Base-by-base conservation (phyloP, 163 green algal species). In the Volvox carteri region DNA sequence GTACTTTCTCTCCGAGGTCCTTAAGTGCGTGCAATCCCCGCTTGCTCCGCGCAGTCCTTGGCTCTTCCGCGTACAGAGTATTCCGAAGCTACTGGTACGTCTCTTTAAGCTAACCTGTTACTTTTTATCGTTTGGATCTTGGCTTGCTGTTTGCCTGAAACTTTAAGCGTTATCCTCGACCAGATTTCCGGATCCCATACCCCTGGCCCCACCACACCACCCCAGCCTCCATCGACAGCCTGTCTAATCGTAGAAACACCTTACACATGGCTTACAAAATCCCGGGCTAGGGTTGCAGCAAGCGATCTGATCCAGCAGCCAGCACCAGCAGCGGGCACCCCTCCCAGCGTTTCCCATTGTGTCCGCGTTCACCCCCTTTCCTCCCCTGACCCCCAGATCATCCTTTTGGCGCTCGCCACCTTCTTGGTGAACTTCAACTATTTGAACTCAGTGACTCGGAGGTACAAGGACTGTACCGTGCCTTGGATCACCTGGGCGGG, bases 401-500 rank as follows among this genome's bases (percentile, higher is more conserved):
- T 86, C 8, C 21, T 86, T 8, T 30, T 25, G 6, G 56, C 25
- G 2, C 7, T 58, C 37, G 39, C 33, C 0, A 42, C 78, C 19
- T 30, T 78, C 8, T 37, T 14, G 1, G 12, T 78, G n/a, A 72
- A 87, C 6, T 25, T 79, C 23, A 33, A 77, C 33, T 58, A 52
- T 48, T 56, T 73, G 19, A 41, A 35, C 35, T 30, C 19, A 37
- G 23, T 23, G 23, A 72, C 65, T 1, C 46, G 67, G 46, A 19
- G 67, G 4, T 78, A 73, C 67, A 87, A 87, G 67, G 81, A 87
- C 81, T 87, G 81, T 65, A 28, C n/a, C 5, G 81, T 87, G 11
- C 46, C 46, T 0, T 87, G 81, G 81, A 0, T 9, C 33, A 86
- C 37, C 33, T 37, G 30, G 4, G 76, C n/a, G 14, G 11, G 21